phyloP scores from a whole-genome alignment of 78 protist genomes.

The Dictyostelium firmibasis region DNA sequence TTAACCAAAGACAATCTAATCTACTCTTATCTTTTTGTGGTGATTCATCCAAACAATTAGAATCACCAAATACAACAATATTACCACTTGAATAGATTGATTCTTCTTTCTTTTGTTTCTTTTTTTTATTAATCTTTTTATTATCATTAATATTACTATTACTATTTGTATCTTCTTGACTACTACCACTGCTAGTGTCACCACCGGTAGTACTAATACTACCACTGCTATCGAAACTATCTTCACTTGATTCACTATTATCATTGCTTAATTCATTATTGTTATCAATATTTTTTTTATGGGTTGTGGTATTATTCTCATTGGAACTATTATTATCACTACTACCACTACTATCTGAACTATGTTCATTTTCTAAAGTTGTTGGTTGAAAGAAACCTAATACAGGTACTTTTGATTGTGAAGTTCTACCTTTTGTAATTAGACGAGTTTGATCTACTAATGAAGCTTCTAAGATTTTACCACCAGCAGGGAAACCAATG shows the following conservation, averaged over 20 bases:
- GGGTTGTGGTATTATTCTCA: no score
- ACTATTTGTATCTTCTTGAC: no score
- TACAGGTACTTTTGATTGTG: conserved; percentile 24
- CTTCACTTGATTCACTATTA: not conserved
- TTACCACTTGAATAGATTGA: conserved; percentile 17
- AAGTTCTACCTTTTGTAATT: not conserved
- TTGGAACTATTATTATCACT: not conserved
- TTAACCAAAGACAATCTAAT: conserved; percentile 54
- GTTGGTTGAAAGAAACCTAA: conserved; percentile 57
- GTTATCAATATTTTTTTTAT: not conserved
- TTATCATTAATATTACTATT: not conserved
- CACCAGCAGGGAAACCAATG: conserved; percentile 67
- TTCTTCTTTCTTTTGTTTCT: not conserved
- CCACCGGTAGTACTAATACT: not conserved
- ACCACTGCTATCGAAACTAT: not conserved
- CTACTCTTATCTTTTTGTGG: conserved; percentile 6
- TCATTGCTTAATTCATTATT: not conserved
- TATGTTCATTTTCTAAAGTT: conserved; percentile 26
- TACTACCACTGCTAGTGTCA: not conserved
- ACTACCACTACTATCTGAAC: not conserved
- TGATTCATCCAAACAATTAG: conserved; percentile 54
- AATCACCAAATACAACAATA: conserved; percentile 65
- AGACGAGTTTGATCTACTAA: conserved; percentile 26
- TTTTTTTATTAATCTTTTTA: not conserved
- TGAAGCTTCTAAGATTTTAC: not conserved